Evolutionary conservation across 139 green algal species (phyloP).

Genomic region (Pycnococcus provasolii): DNA sequence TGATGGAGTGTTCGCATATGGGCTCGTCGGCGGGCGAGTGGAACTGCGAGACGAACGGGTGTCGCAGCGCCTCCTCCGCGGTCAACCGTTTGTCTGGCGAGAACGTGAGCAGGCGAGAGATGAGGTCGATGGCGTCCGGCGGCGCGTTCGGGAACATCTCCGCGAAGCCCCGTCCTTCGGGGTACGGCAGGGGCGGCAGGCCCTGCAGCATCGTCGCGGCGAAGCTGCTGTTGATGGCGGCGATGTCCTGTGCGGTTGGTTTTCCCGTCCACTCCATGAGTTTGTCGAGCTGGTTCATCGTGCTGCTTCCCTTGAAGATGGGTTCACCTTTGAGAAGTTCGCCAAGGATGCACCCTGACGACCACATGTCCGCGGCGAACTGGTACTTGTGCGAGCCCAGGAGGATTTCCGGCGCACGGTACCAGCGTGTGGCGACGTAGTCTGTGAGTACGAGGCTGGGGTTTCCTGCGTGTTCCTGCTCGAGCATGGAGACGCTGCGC

Average conservation of each 20-base stretch:
- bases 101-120: constrained; percentile 62
- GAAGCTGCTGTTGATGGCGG: constrained; percentile 75
- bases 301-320: constrained; percentile 84
- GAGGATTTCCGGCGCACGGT: constrained; percentile 90
- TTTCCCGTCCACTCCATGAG: constrained; percentile 28
- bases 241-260: constrained; percentile 58
- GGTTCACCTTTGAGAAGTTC: constrained; percentile 76
- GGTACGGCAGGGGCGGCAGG: constrained; percentile 36
- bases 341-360: constrained; percentile 89
- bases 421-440: constrained; percentile 96
- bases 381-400: constrained; percentile 88
- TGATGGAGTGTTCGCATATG: constrained; percentile 46
- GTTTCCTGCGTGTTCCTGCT: constrained; percentile 41
- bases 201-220: constrained; percentile 84
- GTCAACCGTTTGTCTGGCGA: constrained; percentile 77
- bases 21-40: constrained; percentile 80
- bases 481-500: constrained; percentile 55
- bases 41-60: constrained; percentile 93
- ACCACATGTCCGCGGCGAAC: constrained; percentile 96
- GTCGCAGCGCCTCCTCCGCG: constrained; percentile 71
- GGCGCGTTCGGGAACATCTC: constrained; percentile 63
- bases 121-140: constrained; percentile 69
- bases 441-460: constrained; percentile 72
- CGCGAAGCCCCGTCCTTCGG: neutral
- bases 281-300: constrained; percentile 55